Conservation (phyloP, 2,329 filamentous ascomycete species). For the Aspergillus jensenii region DNA sequence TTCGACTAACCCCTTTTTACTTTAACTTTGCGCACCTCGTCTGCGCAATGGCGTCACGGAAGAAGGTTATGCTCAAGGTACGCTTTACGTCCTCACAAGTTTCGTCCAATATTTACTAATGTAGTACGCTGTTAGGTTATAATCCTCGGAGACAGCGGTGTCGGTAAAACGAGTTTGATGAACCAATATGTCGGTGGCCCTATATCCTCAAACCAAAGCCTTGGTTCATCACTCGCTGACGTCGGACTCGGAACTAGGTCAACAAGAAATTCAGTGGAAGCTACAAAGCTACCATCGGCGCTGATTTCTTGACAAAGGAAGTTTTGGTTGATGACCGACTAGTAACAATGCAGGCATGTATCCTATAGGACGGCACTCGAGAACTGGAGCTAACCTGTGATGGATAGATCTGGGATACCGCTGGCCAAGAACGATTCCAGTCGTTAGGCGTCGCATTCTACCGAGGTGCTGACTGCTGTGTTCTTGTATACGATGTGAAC, state of each 20-base stretch:
- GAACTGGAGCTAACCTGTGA: slow-evolving; percentile 6
- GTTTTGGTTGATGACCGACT: slow-evolving; percentile 95
- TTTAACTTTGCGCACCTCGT: slow-evolving; percentile 2
- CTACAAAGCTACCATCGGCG: slow-evolving; percentile 99
- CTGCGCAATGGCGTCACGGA: slow-evolving; percentile 68
- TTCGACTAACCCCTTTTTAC: not conserved
- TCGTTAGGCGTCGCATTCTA: slow-evolving; percentile 97
- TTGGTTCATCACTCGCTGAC: slow-evolving; percentile 14
- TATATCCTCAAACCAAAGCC: not conserved
- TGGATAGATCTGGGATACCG: slow-evolving; percentile 89
- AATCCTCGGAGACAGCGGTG: slow-evolving; percentile 97
- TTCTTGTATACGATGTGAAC: slow-evolving; percentile 97
- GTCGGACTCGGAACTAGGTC: slow-evolving; percentile 60
- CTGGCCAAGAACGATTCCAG: slow-evolving; percentile 95
- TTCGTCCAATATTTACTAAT: slow-evolving; percentile 1
- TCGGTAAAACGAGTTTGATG: slow-evolving; percentile 99
- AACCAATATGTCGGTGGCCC: slow-evolving; percentile 92
- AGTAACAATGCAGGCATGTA: slow-evolving; percentile 90
- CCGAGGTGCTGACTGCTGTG: slow-evolving; percentile 94
- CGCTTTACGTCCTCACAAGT: slow-evolving; percentile 11
- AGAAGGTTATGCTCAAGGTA: slow-evolving; percentile 92
- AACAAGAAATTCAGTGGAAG: slow-evolving; percentile 99
- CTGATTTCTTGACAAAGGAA: slow-evolving; percentile 97
- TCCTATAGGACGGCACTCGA: not conserved
- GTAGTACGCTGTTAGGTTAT: slow-evolving; percentile 69